phyloP scores from a whole-genome alignment of 306 rosid genomes.

The Begonia fuchsioides region DNA sequence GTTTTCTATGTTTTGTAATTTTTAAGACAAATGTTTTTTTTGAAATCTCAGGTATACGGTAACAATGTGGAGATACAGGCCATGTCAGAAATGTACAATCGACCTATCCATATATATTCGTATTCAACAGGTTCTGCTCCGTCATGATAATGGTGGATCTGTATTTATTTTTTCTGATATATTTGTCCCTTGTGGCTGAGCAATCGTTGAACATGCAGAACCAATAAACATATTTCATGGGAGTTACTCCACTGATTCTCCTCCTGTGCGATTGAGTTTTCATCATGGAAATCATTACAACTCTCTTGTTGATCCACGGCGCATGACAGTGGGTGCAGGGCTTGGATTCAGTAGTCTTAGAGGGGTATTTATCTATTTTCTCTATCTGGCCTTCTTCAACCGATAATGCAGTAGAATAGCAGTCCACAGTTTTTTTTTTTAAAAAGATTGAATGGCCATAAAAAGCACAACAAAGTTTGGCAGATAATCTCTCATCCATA shows the following conservation, averaged over 20 bases:
- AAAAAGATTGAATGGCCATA: too few species aligned
- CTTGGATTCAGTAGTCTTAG: slow-evolving; percentile 83
- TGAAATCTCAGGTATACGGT: slow-evolving; percentile 74
- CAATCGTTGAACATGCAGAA: slow-evolving; percentile 32
- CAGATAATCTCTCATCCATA: too few species aligned
- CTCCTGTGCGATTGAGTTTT: slow-evolving; percentile 81
- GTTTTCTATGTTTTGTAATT: not conserved
- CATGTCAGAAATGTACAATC: slow-evolving; percentile 83
- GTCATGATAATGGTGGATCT: not conserved
- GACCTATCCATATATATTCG: slow-evolving; percentile 86
- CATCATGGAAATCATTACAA: slow-evolving; percentile 97
- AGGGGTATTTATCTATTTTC: slow-evolving; percentile 26
- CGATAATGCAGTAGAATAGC: too few species aligned
- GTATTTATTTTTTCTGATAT: too few species aligned
- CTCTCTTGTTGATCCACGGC: slow-evolving; percentile 89
- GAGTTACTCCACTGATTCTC: slow-evolving; percentile 65
- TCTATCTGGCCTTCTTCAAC: too few species aligned
- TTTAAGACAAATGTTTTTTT: slow-evolving; percentile 3
- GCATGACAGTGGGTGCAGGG: slow-evolving; percentile 72
- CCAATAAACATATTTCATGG: slow-evolving; percentile 93
- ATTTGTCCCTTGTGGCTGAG: too few species aligned
- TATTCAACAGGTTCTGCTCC: slow-evolving; percentile 48
- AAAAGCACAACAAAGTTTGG: too few species aligned
- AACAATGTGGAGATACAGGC: slow-evolving; percentile 95
- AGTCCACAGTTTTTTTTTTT: too few species aligned